Conservation (phyloP, 345 rosid species). For the Psidium friedrichsthalianum region DNA sequence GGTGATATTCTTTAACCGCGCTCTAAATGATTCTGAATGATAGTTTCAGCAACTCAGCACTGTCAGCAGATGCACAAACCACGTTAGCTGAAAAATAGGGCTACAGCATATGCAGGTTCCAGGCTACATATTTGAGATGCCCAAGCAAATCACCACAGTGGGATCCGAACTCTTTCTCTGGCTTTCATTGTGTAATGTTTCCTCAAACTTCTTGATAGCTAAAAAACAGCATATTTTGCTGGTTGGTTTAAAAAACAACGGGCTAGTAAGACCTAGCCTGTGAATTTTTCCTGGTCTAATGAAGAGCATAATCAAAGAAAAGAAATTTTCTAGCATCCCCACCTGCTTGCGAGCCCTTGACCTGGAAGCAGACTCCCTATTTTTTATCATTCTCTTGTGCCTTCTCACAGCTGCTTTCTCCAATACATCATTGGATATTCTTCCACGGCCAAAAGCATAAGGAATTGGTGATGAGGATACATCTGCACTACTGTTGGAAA, state of each 20-base stretch:
- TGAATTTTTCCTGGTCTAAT: not conserved
- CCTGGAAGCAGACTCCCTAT: slow-evolving; percentile 95
- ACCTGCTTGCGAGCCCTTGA: slow-evolving; percentile 99
- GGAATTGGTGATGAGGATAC: slow-evolving; percentile 70
- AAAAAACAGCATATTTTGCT: not conserved
- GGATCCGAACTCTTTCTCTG: not conserved
- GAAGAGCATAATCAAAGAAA: not conserved
- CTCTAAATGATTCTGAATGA: not conserved
- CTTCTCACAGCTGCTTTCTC: slow-evolving; percentile 95
- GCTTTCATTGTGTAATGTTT: not conserved
- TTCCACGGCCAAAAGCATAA: slow-evolving; percentile 62
- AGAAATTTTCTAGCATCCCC: not conserved
- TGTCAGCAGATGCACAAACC: not conserved
- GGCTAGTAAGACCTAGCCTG: not conserved
- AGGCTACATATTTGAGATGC: not conserved
- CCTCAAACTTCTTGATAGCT: not conserved
- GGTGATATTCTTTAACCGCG: not conserved
- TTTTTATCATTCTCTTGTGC: slow-evolving; percentile 97
- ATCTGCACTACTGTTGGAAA: slow-evolving; percentile 44
- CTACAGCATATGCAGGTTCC: not conserved
- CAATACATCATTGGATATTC: slow-evolving; percentile 45
- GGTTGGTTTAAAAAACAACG: not conserved
- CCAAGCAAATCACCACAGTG: not conserved
- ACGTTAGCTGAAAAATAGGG: not conserved
- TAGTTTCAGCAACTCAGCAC: not conserved